Conservation (phyloP, 164 flowering plant species). For the Aristolochia californica region DNA sequence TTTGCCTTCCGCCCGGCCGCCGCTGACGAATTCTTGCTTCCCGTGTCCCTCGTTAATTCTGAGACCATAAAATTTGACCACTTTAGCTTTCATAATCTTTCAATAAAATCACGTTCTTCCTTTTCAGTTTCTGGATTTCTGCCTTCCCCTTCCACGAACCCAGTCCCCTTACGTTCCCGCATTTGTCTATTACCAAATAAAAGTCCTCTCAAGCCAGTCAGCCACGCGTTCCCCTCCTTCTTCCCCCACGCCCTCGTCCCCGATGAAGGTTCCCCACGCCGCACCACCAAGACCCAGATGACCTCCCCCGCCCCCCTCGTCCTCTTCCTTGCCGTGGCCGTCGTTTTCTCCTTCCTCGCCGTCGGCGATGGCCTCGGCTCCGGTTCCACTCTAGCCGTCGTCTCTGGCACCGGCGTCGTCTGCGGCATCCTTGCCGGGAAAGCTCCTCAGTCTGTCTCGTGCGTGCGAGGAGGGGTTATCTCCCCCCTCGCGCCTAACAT, state of each 20-base stretch:
- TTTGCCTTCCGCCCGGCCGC: too few species aligned
- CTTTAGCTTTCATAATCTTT: too few species aligned
- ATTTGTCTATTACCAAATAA: too few species aligned
- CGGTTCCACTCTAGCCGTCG: slow-evolving; percentile 48
- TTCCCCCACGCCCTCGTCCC: neutral
- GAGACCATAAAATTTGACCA: too few species aligned
- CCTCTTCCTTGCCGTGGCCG: neutral
- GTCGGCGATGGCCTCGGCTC: slow-evolving; percentile 38
- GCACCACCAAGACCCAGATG: slow-evolving; percentile 7
- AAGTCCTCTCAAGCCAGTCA: too few species aligned
- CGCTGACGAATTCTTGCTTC: too few species aligned
- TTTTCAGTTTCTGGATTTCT: too few species aligned
- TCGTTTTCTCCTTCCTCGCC: neutral
- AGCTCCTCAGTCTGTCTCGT: slow-evolving; percentile 31
- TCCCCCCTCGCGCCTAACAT: slow-evolving; percentile 24
- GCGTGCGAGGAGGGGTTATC: slow-evolving; percentile 24
- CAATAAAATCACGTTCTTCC: too few species aligned
- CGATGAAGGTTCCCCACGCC: neutral
- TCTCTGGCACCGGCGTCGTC: slow-evolving; percentile 40
- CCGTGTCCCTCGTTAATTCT: too few species aligned
- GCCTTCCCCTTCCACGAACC: too few species aligned
- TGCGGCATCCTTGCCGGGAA: slow-evolving; percentile 60
- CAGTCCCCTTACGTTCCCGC: neutral
- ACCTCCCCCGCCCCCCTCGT: slow-evolving; percentile 6
- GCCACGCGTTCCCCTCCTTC: neutral